phyloP scores from a whole-genome alignment of 768 basidiomycete species.

The Termitomyces sp. region DNA sequence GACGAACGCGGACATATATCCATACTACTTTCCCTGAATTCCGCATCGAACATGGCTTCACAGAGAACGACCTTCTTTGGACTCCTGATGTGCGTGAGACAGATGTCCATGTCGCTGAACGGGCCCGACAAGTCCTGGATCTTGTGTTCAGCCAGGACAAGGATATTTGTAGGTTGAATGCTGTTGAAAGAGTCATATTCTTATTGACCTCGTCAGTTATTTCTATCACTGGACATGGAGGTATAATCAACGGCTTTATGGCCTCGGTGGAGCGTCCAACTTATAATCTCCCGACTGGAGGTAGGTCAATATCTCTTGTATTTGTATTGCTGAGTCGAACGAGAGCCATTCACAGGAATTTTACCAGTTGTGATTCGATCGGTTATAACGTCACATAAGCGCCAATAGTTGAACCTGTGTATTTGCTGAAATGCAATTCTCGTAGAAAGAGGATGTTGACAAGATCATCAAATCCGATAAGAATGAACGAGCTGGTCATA shows the following conservation, averaged over 20 bases:
- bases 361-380: not conserved
- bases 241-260: constrained; percentile 56
- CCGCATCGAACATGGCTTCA: constrained; percentile 51
- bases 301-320: constrained; percentile 27
- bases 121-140: constrained; percentile 53
- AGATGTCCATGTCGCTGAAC: constrained; percentile 35
- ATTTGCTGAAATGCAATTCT: not conserved
- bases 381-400: not conserved
- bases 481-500: too few relatives aligned
- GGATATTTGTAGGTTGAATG: constrained; percentile 16
- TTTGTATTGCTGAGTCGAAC: not conserved
- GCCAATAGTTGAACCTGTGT: not conserved
- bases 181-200: constrained; percentile 16
- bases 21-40: constrained; percentile 45
- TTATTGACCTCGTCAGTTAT: constrained; percentile 39
- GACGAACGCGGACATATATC: constrained; percentile 49
- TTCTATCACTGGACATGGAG: constrained; percentile 65
- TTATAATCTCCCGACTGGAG: constrained; percentile 60
- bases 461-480: too few relatives aligned
- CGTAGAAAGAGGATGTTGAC: too few relatives aligned
- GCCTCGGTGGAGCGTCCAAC: constrained; percentile 38
- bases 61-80: constrained; percentile 67
- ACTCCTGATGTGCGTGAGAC: constrained; percentile 49
- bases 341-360: not conserved
- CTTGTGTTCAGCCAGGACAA: constrained; percentile 46